Conservation (phyloP, 2,329 filamentous ascomycete species). For the Phyllosticta citribraziliensis region DNA sequence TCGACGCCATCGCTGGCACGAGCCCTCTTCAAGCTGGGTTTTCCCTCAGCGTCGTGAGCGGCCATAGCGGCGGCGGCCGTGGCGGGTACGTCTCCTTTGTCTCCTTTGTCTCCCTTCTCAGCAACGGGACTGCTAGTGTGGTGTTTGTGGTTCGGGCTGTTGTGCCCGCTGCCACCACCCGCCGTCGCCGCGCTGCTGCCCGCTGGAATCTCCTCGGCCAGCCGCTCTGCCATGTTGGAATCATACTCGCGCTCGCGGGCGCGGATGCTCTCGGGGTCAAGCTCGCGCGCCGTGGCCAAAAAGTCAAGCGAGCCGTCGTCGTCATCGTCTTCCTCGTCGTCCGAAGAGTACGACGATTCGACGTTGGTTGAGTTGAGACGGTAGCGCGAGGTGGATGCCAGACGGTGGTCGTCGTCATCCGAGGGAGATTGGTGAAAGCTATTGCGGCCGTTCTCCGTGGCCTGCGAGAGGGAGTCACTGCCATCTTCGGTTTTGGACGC, state of each 20-base stretch:
- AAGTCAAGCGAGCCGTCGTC: slow-evolving; percentile 34
- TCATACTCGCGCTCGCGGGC: slow-evolving; percentile 38
- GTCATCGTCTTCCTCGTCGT: slow-evolving; percentile 19
- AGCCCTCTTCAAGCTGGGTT: slow-evolving; percentile 11
- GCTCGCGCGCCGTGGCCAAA: slow-evolving; percentile 34
- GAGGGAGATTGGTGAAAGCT: neutral
- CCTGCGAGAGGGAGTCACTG: neutral
- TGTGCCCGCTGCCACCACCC: slow-evolving; percentile 39
- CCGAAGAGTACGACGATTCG: slow-evolving; percentile 14
- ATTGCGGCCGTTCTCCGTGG: neutral
- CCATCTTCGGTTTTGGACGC: neutral
- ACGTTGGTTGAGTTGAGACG: neutral
- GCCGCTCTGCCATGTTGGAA: slow-evolving; percentile 35
- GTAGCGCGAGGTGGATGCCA: neutral
- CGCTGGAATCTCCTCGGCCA: slow-evolving; percentile 39
- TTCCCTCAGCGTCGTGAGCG: neutral
- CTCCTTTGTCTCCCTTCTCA: slow-evolving; percentile 14
- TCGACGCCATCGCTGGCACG: slow-evolving; percentile 14
- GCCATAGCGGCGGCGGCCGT: neutral
- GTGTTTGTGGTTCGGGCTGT: slow-evolving; percentile 24
- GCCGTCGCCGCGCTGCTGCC: slow-evolving; percentile 40
- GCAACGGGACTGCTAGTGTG: neutral
- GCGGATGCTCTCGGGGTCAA: slow-evolving; percentile 33
- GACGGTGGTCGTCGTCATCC: slow-evolving; percentile 14
- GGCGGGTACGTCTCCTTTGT: neutral